phyloP scores from a whole-genome alignment of 2,329 filamentous ascomycete genomes.

The Cladosporium sp. region DNA sequence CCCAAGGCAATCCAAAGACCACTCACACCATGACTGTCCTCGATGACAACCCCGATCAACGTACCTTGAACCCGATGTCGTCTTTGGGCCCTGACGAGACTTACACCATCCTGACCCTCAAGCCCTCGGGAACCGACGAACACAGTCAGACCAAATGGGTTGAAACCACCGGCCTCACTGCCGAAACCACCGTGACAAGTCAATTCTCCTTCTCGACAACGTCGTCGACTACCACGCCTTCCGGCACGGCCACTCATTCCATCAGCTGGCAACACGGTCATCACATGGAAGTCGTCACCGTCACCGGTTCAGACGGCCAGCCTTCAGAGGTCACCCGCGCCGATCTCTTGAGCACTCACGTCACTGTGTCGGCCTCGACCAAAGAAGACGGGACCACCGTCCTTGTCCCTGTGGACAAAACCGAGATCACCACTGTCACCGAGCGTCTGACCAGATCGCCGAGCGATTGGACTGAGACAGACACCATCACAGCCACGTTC shows the following conservation, averaged over 20 bases:
- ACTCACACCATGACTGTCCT: conserved; percentile 7
- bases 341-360: conserved; percentile 4
- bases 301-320: not conserved
- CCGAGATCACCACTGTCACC: not conserved
- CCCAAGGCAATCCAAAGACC: not conserved
- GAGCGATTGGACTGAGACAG: too few relatives aligned
- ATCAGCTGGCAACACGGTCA: conserved; percentile 4
- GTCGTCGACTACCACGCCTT: not conserved
- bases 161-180: not conserved
- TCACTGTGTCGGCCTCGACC: conserved; percentile 1
- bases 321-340: conserved; percentile 1
- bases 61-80: not conserved
- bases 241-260: conserved; percentile 3
- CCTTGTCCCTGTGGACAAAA: not conserved
- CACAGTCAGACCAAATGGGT: conserved; percentile 5
- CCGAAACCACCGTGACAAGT: not conserved
- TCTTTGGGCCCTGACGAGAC: not conserved
- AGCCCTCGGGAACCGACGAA: not conserved
- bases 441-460: too few relatives aligned
- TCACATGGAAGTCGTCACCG: conserved; percentile 6
- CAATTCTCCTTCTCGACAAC: not conserved
- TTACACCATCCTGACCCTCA: not conserved
- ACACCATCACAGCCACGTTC: too few relatives aligned
- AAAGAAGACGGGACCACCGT: conserved; percentile 1
- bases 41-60: not conserved